Percentiles rank a stretch among this genome's conserved stretches.
Evolutionary conservation across 2,329 filamentous ascomycete species (phyloP).

Genomic region (Emericellopsis cladophorae): DNA sequence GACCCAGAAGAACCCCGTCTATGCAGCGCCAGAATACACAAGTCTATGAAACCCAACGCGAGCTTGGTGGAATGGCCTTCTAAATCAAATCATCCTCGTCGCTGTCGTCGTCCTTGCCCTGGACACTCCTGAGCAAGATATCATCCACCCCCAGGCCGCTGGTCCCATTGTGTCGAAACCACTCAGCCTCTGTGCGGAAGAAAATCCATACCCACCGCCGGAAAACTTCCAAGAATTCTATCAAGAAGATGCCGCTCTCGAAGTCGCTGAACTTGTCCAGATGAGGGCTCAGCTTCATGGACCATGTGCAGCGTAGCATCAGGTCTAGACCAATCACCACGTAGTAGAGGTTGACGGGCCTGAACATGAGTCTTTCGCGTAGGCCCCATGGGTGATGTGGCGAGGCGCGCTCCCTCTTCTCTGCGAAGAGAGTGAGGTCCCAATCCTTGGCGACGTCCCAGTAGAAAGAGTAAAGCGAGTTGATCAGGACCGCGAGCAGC

Average conservation of each 20-base stretch:
- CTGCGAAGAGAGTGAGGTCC: constrained; percentile 76
- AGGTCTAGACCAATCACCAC: constrained; percentile 67
- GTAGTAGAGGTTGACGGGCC: constrained; percentile 68
- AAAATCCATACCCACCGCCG: constrained; percentile 96
- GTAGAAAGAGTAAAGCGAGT: constrained; percentile 93
- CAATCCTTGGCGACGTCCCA: constrained; percentile 97
- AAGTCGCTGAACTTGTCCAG: constrained; percentile 76
- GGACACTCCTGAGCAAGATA: constrained; percentile 62
- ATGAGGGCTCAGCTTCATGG: constrained; percentile 71
- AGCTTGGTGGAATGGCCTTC: background rate
- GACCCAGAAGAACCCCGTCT: background rate
- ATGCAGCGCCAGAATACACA: background rate
- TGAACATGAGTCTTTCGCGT: constrained; percentile 61
- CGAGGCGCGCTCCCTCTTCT: constrained; percentile 39
- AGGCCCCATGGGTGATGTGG: constrained; percentile 66
- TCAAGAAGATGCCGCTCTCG: constrained; percentile 77
- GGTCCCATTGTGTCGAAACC: constrained; percentile 45
- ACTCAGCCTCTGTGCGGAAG: constrained; percentile 89
- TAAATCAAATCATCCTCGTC: constrained; percentile 5
- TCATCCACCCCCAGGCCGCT: constrained; percentile 50
- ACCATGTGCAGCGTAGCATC: constrained; percentile 79
- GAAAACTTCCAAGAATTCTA: constrained; percentile 78
- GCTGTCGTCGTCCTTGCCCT: constrained; percentile 39
- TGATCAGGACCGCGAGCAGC: constrained; percentile 62
- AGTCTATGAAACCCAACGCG: background rate